These are phyloP conservation scores for Fagopyrum homotropicum DNA, from an alignment of 148 eudicot species.

Conservation along the genomic window DNA sequence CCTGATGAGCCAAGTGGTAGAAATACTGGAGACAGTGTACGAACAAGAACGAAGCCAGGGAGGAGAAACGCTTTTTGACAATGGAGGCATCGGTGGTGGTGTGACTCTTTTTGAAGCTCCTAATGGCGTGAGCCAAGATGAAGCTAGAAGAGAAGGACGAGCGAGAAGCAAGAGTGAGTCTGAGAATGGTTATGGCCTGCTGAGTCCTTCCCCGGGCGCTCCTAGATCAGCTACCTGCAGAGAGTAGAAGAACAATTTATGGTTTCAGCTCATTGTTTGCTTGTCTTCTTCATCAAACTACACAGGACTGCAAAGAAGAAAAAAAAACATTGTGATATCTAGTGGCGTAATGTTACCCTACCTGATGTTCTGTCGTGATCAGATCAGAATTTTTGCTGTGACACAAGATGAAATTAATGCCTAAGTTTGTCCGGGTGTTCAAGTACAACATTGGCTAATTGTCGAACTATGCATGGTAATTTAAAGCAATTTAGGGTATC, in stretches of 20 bases:
- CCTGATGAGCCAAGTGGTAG: slow-evolving; percentile 71
- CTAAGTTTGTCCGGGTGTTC: too few species aligned
- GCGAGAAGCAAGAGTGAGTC: slow-evolving; percentile 8
- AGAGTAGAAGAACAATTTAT: neutral
- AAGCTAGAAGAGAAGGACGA: neutral
- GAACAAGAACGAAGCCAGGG: slow-evolving; percentile 33
- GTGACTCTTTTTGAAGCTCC: slow-evolving; percentile 7
- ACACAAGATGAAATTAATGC: too few species aligned
- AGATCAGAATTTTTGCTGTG: too few species aligned
- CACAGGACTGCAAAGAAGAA: neutral
- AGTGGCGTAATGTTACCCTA: neutral
- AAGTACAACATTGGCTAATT: too few species aligned
- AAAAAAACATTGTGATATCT: neutral
- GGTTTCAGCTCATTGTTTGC: neutral
- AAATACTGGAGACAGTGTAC: slow-evolving; percentile 54
- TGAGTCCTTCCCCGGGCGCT: neutral
- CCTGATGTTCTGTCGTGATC: too few species aligned
- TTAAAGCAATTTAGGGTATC: too few species aligned
- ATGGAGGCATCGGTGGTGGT: neutral
- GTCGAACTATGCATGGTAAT: too few species aligned
- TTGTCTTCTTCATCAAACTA: neutral
- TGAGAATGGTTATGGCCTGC: slow-evolving; percentile 8
- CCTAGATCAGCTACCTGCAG: slow-evolving; percentile 10
- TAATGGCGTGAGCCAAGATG: neutral
- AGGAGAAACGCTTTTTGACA: neutral